Evolutionary conservation across 805 yeast genomes (phyloP).

Genomic region (Ogataea pini): DNA sequence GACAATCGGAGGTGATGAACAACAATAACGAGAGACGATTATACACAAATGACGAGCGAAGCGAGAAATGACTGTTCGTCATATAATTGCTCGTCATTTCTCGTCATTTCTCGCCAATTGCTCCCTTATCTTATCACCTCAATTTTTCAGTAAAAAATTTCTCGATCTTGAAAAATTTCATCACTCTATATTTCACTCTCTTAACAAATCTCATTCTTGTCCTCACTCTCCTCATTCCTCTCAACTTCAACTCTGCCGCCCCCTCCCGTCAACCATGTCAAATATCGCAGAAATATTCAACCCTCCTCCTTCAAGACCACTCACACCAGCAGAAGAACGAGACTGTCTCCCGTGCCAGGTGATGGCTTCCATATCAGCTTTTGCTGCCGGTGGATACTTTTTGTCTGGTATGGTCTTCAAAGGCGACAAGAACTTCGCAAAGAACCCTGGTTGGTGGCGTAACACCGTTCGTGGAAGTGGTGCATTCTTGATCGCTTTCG

Average conservation of each 20-base stretch:
- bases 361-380: constrained; percentile 57
- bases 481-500: constrained; percentile 52
- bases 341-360: constrained; percentile 72
- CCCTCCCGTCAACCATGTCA: constrained; percentile 30
- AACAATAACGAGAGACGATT: too few species aligned
- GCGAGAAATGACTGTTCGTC: too few species aligned
- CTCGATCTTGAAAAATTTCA: neutral
- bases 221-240: too few species aligned
- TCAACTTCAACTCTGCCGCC: too few species aligned
- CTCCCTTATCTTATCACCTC: constrained; percentile 1
- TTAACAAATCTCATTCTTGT: too few species aligned
- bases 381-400: constrained; percentile 65
- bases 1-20: too few species aligned
- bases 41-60: too few species aligned
- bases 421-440: constrained; percentile 36
- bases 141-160: constrained; percentile 1
- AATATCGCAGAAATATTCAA: constrained; percentile 56
- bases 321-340: constrained; percentile 43
- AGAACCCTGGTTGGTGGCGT: constrained; percentile 66
- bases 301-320: constrained; percentile 47
- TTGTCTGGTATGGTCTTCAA: constrained; percentile 56
- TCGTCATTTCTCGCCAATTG: too few species aligned
- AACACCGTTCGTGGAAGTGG: constrained; percentile 54
- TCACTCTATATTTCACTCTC: too few species aligned
- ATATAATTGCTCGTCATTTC: too few species aligned